A percentile compares a stretch with the other conserved stretches of the same genome.
Evolutionary conservation across 352 stramenopile species (phyloP).

Genomic region (Phytophthora ramorum): DNA sequence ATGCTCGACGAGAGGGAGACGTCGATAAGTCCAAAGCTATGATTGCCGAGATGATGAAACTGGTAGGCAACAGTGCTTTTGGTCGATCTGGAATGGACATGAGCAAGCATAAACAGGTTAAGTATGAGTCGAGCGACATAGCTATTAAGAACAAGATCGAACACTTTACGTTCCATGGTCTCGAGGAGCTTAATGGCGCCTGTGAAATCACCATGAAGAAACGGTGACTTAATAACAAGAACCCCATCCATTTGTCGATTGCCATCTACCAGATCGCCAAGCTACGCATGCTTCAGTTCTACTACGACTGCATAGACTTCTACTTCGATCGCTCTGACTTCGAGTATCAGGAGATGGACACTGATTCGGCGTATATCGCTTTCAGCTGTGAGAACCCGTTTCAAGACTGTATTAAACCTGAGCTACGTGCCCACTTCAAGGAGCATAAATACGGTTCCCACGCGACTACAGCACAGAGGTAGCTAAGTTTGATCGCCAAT

Average conservation of each 20-base stretch:
- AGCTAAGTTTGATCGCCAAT: too few relatives aligned
- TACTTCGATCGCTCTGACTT: slow-evolving; percentile 7
- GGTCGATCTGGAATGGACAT: slow-evolving; percentile 7
- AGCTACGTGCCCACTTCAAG: too few relatives aligned
- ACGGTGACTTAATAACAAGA: slow-evolving; percentile 8
- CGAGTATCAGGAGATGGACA: not conserved
- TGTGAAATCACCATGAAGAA: slow-evolving; percentile 17
- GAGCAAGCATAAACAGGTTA: slow-evolving; percentile 9
- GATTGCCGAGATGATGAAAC: slow-evolving; percentile 3
- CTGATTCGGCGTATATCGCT: too few relatives aligned
- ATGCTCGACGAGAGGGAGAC: slow-evolving; percentile 35
- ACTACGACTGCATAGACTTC: slow-evolving; percentile 14
- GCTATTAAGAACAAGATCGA: slow-evolving; percentile 9
- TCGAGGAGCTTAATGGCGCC: slow-evolving; percentile 6
- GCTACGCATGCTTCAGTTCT: slow-evolving; percentile 3
- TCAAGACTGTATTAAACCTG: too few relatives aligned
- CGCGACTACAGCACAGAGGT: too few relatives aligned
- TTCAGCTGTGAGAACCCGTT: too few relatives aligned
- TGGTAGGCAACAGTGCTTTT: slow-evolving; percentile 6
- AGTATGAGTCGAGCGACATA: slow-evolving; percentile 6
- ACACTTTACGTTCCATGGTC: slow-evolving; percentile 6
- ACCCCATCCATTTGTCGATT: slow-evolving; percentile 14
- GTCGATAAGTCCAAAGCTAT: slow-evolving; percentile 25
- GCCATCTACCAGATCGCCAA: slow-evolving; percentile 5
- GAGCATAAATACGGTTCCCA: too few relatives aligned